Evolutionary conservation across 139 green algal species (phyloP).

Genomic region (Coccomyxa sp.): DNA sequence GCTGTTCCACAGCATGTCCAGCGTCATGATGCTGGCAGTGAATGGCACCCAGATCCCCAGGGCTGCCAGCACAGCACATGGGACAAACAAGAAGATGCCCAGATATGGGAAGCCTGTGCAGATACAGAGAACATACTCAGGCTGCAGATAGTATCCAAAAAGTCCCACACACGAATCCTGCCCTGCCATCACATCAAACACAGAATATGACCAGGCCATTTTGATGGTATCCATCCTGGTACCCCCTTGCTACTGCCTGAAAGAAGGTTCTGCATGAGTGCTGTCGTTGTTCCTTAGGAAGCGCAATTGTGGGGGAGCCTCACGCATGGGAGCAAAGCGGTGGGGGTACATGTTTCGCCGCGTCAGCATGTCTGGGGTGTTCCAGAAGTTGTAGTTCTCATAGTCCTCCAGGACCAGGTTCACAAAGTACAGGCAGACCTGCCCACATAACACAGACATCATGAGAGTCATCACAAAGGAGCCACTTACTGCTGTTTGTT

Average conservation of each 20-base stretch:
- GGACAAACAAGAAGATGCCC: conserved; percentile 28
- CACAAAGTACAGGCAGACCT: conserved; percentile 19
- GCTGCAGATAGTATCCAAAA: not conserved
- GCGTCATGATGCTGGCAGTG: conserved; percentile 25
- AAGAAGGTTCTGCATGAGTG: not conserved
- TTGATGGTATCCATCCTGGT: not conserved
- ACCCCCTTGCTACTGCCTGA: not conserved
- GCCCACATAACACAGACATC: not conserved
- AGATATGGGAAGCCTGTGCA: conserved; percentile 12
- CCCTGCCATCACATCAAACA: too few relatives aligned
- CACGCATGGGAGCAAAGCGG: not conserved
- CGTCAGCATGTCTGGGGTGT: conserved; percentile 13
- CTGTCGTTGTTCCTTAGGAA: not conserved
- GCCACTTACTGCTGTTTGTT: not conserved
- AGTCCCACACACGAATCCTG: too few relatives aligned
- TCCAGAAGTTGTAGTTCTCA: not conserved
- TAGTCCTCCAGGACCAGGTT: conserved; percentile 11
- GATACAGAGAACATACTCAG: too few relatives aligned
- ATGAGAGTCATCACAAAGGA: not conserved
- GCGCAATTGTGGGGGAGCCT: not conserved
- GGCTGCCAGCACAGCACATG: conserved; percentile 29
- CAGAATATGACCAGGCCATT: too few relatives aligned
- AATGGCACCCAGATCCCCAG: conserved; percentile 18
- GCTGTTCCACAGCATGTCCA: conserved; percentile 22
- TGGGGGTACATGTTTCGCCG: not conserved